Percentiles rank a stretch among this genome's conserved stretches.
Evolutionary conservation across 2,329 filamentous ascomycete genomes (phyloP).

Genomic region (Cadophora sp.): DNA sequence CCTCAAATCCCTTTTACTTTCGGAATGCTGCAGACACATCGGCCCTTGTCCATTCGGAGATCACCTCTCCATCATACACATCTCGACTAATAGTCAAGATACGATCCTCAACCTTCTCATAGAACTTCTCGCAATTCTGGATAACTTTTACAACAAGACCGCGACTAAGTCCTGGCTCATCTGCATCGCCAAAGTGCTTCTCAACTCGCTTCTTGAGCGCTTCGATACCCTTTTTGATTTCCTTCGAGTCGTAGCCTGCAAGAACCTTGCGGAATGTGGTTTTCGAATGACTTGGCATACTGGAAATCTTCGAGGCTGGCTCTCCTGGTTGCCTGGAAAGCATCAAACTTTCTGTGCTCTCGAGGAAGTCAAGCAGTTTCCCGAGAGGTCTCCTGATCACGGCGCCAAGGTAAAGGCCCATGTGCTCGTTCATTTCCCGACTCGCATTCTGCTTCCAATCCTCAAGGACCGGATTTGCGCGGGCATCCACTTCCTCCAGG

Average conservation of each 20-base stretch:
- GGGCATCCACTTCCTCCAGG: slow-evolving; percentile 84
- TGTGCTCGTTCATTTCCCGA: slow-evolving; percentile 83
- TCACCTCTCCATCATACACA: slow-evolving; percentile 68
- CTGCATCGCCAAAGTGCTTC: slow-evolving; percentile 94
- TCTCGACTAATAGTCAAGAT: slow-evolving; percentile 66
- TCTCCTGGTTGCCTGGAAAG: slow-evolving; percentile 65
- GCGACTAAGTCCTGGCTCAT: slow-evolving; percentile 64
- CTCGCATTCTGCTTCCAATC: slow-evolving; percentile 83
- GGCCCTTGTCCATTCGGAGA: slow-evolving; percentile 70
- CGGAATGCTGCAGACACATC: slow-evolving; percentile 67
- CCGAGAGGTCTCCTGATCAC: slow-evolving; percentile 90
- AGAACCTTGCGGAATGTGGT: slow-evolving; percentile 86
- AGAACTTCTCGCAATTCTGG: slow-evolving; percentile 67
- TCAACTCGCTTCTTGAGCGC: slow-evolving; percentile 89
- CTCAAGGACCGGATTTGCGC: slow-evolving; percentile 76
- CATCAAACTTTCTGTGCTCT: slow-evolving; percentile 80
- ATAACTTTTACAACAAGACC: slow-evolving; percentile 64
- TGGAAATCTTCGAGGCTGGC: slow-evolving; percentile 69
- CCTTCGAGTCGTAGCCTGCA: slow-evolving; percentile 79
- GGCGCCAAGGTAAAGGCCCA: slow-evolving; percentile 84
- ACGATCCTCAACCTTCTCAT: slow-evolving; percentile 65
- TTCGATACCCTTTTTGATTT: slow-evolving; percentile 89
- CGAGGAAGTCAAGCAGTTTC: slow-evolving; percentile 89
- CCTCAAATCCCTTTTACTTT: slow-evolving; percentile 28
- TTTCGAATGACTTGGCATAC: slow-evolving; percentile 83